Evolutionary conservation across 805 yeast species (phyloP), one percentile per base, ranked within the genome.

Genomic region (Wickerhamiella alocasiicola): DNA sequence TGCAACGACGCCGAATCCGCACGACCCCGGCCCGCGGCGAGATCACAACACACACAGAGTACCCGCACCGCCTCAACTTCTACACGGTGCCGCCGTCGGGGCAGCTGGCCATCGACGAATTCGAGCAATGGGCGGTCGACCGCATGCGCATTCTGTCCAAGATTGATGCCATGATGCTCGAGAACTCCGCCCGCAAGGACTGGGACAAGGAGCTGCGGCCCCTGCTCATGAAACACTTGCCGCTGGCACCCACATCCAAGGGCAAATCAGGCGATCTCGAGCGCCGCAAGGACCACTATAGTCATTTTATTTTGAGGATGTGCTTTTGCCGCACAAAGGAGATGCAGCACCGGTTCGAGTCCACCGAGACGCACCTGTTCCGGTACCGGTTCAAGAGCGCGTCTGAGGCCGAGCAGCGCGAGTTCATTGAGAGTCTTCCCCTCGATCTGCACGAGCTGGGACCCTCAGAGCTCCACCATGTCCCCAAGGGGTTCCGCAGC

Each of bases 61-160:
- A 78, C 55, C 70, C 74, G 9, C 64, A 72, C 27, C 67, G 93
- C 38, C 64, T 91, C 37, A 75, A 83, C 16, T 74, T 88, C 53
- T 91, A 91, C 60, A 71, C 66, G 19, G 48, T 64, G 5, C 91
- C 94, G 9, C 97, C 97, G 0, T 61, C 69, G 24, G 76, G 78
- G 11, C 97, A 91, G 59, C 77, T 91, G 52, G 83, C 96, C 0
- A 60, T 91, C 13, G 96, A 87, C 48, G 82, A 91, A 53, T 91
- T 91, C 60, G 98, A 91, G 61, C 68, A 70, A 4, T 91, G 96
- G 95, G 97, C 97, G 4, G 78, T 91, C 41, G 97, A 88, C 54
- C 65, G 99, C 45, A 66, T 88, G 47, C 76, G 79, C 54, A 73
- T 91, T 6, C 66, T 91, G 44, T 71, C 85, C 41, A 95, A 84